Base-by-base conservation (phyloP, 2,329 filamentous ascomycete genomes). In the Hirsutella rhossiliensis region DNA sequence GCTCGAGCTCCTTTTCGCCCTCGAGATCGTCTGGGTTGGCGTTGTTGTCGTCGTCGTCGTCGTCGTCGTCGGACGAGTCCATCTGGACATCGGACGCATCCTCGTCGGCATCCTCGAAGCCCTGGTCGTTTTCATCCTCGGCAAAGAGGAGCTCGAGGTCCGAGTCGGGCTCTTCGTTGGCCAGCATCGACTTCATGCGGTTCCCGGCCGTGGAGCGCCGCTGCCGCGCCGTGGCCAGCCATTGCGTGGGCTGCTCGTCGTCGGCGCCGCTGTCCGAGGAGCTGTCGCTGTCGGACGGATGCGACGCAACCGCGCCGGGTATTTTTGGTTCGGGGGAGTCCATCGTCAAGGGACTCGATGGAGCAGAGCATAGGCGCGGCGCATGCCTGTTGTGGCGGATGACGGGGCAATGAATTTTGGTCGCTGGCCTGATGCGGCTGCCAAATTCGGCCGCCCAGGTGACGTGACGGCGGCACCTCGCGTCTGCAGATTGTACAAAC, bases 1-100 rank as follows among this genome's bases (percentile, higher is more conserved):
- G 82, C 63, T 92, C 80, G 44, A 98, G 62, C 63, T 94, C 87
- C 55, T 82, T 84, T 65, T 98, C 92, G 30, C 92, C 92, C 45
- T 87, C 85, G 5, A 92, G 62, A 37, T 94, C 87, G 51, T 92
- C 74, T 27, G 58, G 60, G 44, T 62, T 87, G 41, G 92, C 86
- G 40, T 87, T 84, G 50, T 87, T 84, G 46, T 87, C 82, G 47
- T 94, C 87, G 41, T 92, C 87, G 47, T 94, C 87, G 41, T 92
- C 87, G 40, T 88, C 84, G 50, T 87, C 84, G 0, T 80, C 86
- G 0, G 87, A 94, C 13, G 84, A 89, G 55, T 94, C 87, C 69
- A 96, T 82, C 40, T 86, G 81, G 52, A 86, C 80, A 58, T 96
- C 90, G 2, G 83, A 86, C 3, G 68, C 77, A 43, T 76, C 75